These are phyloP conservation scores for Fusarium albidum DNA, from an alignment of 2,329 filamentous ascomycete species.

Conservation along the genomic window DNA sequence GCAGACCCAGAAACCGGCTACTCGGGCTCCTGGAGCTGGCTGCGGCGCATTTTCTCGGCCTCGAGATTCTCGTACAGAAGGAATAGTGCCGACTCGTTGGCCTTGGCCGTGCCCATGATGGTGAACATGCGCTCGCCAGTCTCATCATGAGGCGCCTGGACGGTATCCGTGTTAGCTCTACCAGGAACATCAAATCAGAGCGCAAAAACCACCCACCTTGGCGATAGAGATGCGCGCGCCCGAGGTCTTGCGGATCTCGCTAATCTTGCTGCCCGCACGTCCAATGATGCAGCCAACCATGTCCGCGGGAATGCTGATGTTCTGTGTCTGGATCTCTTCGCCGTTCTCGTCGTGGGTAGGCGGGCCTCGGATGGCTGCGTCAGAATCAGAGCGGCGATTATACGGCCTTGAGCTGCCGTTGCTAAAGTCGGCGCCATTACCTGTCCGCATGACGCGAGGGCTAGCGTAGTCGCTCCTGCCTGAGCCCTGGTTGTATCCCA, in stretches of 20 bases:
- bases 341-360: conserved; percentile 95
- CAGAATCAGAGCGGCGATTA: conserved; percentile 83
- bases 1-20: conserved; percentile 44
- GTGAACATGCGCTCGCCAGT: conserved; percentile 99
- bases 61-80: conserved; percentile 98
- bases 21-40: conserved; percentile 71
- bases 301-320: conserved; percentile 98
- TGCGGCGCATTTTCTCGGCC: conserved; percentile 98
- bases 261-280: conserved; percentile 94
- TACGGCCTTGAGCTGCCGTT: conserved; percentile 73
- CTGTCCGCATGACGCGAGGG: conserved; percentile 88
- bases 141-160: conserved; percentile 87
- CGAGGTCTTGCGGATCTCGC: conserved; percentile 96
- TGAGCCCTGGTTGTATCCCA: conserved; percentile 50
- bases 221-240: conserved; percentile 97
- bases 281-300: conserved; percentile 99
- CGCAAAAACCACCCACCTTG: conserved; percentile 63
- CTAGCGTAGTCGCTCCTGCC: conserved; percentile 63
- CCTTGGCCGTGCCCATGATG: conserved; percentile 93
- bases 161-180: conserved; percentile 7
- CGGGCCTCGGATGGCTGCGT: conserved; percentile 80
- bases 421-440: conserved; percentile 97
- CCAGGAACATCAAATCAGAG: background rate
- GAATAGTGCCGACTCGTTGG: conserved; percentile 95
- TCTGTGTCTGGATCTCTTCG: conserved; percentile 97